phyloP scores from a whole-genome alignment of 352 stramenopile species.

The Pythium brachiatum region DNA sequence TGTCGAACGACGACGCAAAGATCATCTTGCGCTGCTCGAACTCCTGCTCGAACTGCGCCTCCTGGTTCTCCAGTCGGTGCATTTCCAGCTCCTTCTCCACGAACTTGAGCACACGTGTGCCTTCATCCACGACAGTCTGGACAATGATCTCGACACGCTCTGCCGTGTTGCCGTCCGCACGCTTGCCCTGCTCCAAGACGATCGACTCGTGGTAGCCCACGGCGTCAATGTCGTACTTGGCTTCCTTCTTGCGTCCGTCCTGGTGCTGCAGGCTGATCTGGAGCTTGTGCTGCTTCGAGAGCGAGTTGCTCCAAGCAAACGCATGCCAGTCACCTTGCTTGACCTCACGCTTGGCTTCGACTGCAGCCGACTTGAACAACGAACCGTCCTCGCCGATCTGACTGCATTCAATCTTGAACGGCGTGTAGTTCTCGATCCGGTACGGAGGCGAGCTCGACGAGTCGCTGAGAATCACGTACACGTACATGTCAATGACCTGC shows the following conservation, averaged over 20 bases:
- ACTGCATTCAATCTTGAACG: slow-evolving; percentile 70
- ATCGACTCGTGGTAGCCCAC: slow-evolving; percentile 76
- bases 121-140: slow-evolving; percentile 79
- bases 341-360: slow-evolving; percentile 45
- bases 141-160: slow-evolving; percentile 63
- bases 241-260: slow-evolving; percentile 55
- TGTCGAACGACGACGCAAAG: slow-evolving; percentile 79
- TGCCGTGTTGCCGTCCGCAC: slow-evolving; percentile 36
- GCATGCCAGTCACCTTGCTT: slow-evolving; percentile 71
- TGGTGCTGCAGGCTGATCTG: slow-evolving; percentile 59
- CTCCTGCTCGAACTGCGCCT: slow-evolving; percentile 60
- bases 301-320: slow-evolving; percentile 83
- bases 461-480: slow-evolving; percentile 85
- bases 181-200: slow-evolving; percentile 46
- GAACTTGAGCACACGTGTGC: slow-evolving; percentile 78
- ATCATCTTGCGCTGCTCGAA: slow-evolving; percentile 79
- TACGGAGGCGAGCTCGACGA: slow-evolving; percentile 78
- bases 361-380: slow-evolving; percentile 58
- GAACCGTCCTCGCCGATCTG: slow-evolving; percentile 48
- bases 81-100: slow-evolving; percentile 79
- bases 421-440: slow-evolving; percentile 88
- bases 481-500: slow-evolving; percentile 87
- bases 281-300: slow-evolving; percentile 82
- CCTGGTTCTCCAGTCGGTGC: slow-evolving; percentile 61
- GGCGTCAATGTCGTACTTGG: slow-evolving; percentile 82